Base-by-base conservation (phyloP, 1,139 yeast species). In the Saccharomyces hybrid region DNA sequence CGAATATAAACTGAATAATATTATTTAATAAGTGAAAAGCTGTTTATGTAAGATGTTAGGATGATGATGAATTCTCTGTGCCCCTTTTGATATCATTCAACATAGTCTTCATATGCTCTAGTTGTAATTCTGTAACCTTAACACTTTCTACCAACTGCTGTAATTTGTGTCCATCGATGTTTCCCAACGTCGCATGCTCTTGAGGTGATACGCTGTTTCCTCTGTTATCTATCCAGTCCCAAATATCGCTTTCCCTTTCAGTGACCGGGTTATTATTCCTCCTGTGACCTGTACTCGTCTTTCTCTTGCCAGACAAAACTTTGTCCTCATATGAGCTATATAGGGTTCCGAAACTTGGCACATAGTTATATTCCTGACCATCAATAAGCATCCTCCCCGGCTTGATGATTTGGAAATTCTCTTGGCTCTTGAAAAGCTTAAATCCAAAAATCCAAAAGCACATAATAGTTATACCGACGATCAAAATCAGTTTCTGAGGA, bases 181-280 rank as follows among this genome's bases (percentile, higher is more conserved):
- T 52, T 56, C 49, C 58, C 57, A 21, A 59, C 54, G 42, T 53
- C 51, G 29, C 19, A 16, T 27, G 48, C 12, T 27, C 42, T 12
- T 7, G 24, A 29, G 48, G 49, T 21, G 16, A 55, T 38, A 68
- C 63, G 4, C 66, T 71, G 51, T 61, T 58, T 7, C 77, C 78
- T 52, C 87, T 77, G 49, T 79, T 79, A 54, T 82, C 81, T 48
- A 89, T 78, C 96, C 96, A 90, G 51, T 81, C 78, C 96, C 96
- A 90, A 55, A 90, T 70, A 47, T 80, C 78, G 34, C 78, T 77
- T 69, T 89, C 95, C 56, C 83, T 80, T 55, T 78, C 75, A 58
- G 54, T 14, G 28, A 52, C 54, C 14, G 65, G 48, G 49, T 63
- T 52, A 26, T 57, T 57, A 11, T 49, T 44, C 24, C 42, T 47